Evolutionary conservation across 202 grass and related monocot genomes (phyloP).

Genomic region (Bolboschoenoplectus hybrid): DNA sequence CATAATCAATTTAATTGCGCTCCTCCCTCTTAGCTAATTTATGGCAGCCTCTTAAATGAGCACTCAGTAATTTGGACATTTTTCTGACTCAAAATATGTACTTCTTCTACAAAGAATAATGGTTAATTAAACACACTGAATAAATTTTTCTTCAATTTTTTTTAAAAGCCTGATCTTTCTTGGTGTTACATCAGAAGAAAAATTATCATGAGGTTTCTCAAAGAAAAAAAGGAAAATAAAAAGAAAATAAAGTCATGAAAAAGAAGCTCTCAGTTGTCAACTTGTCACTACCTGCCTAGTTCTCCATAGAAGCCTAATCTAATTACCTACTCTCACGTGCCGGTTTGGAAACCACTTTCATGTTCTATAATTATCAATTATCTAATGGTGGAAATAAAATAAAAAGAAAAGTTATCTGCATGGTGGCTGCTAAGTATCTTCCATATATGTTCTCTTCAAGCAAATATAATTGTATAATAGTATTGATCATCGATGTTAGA

Average conservation of each 20-base stretch:
- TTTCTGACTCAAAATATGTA: background rate
- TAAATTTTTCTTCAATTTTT: background rate
- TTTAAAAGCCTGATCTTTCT: background rate
- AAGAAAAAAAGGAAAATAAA: background rate
- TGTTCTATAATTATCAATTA: slow-evolving; percentile 19
- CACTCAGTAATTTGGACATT: background rate
- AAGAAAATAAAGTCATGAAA: slow-evolving; percentile 38
- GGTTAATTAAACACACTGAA: background rate
- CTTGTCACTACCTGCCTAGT: slow-evolving; percentile 12
- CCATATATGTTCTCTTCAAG: background rate
- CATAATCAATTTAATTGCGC: background rate
- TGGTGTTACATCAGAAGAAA: background rate
- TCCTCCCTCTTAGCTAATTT: background rate
- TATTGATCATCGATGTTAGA: background rate
- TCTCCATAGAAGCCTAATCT: slow-evolving; percentile 4
- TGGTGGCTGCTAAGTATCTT: slow-evolving; percentile 14
- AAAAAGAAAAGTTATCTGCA: slow-evolving; percentile 10
- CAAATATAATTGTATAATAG: background rate
- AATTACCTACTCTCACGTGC: slow-evolving; percentile 41
- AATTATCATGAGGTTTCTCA: background rate
- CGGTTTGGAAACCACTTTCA: slow-evolving; percentile 36
- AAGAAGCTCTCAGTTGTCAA: slow-evolving; percentile 10
- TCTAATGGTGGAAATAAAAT: background rate
- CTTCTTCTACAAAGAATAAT: background rate
- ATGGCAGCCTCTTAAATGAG: background rate